phyloP scores from a whole-genome alignment of 129 eudicot genomes.

The Smallanthus sonchifolius region DNA sequence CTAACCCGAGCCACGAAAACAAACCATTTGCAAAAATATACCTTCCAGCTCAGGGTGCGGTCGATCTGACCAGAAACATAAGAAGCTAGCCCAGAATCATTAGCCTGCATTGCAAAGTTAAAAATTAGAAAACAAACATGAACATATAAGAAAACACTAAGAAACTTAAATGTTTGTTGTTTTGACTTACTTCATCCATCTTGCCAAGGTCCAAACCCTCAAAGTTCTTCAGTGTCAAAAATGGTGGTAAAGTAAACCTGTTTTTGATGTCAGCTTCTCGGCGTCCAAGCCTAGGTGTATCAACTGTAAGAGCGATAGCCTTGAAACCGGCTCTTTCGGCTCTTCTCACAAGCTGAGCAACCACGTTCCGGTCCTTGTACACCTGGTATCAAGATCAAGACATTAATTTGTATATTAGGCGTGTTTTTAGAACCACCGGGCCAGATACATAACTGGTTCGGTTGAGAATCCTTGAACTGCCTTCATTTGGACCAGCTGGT shows the following conservation, averaged over 20 bases:
- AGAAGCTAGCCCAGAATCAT: conserved; percentile 87
- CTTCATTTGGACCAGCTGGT: no score
- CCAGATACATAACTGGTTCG: not conserved
- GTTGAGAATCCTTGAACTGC: no score
- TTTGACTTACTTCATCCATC: conserved; percentile 80
- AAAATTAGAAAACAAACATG: conserved; percentile 7
- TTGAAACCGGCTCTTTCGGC: conserved; percentile 94
- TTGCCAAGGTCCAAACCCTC: conserved; percentile 92
- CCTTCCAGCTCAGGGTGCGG: conserved; percentile 97
- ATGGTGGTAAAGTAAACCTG: conserved; percentile 77
- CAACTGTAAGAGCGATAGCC: conserved; percentile 95
- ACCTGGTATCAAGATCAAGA: conserved; percentile 41
- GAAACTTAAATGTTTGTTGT: not conserved
- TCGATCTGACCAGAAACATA: conserved; percentile 97
- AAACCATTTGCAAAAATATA: conserved; percentile 8
- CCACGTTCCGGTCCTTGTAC: conserved; percentile 86
- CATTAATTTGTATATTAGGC: not conserved
- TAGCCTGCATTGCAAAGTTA: conserved; percentile 45
- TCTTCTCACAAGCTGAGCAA: conserved; percentile 87
- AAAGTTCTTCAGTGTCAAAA: conserved; percentile 86
- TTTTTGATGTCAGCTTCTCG: conserved; percentile 96
- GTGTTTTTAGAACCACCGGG: no score
- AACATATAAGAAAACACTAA: not conserved
- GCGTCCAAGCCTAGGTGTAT: conserved; percentile 93
- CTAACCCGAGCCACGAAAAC: not conserved